Evolutionary conservation across 2,329 filamentous ascomycete species (phyloP).

Genomic region (Claviceps citrina): DNA sequence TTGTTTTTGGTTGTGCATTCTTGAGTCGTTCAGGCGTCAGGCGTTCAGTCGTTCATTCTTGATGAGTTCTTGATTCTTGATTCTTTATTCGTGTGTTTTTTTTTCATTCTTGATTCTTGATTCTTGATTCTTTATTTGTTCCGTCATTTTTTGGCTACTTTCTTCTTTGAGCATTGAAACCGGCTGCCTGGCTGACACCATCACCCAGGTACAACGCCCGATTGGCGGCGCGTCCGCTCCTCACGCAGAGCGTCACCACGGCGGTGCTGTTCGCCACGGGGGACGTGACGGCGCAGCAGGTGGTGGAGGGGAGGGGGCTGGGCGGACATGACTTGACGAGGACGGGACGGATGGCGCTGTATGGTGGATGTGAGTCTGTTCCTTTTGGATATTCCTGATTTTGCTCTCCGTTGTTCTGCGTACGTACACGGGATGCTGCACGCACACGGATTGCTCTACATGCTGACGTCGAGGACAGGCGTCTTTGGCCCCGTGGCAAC

Average conservation of each 20-base stretch:
- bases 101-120: too few species aligned
- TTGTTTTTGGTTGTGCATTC: too few species aligned
- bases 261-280: slow-evolving; percentile 85
- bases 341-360: slow-evolving; percentile 64
- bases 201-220: slow-evolving; percentile 67
- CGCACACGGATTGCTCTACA: too few species aligned
- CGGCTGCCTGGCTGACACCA: not conserved
- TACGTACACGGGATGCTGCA: too few species aligned
- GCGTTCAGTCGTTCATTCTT: too few species aligned
- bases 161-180: too few species aligned
- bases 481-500: slow-evolving; percentile 81
- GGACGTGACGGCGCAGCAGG: slow-evolving; percentile 80
- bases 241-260: slow-evolving; percentile 84
- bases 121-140: not conserved
- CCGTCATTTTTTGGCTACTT: not conserved
- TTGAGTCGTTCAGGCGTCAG: too few species aligned
- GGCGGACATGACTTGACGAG: slow-evolving; percentile 59
- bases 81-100: too few species aligned
- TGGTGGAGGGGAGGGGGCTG: slow-evolving; percentile 66
- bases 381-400: not conserved
- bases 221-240: slow-evolving; percentile 64
- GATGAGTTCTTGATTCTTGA: too few species aligned
- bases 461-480: slow-evolving; percentile 29
- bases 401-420: not conserved
- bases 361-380: slow-evolving; percentile 51